Percentiles rank a stretch among this genome's conserved stretches.
These are phyloP conservation scores for Hortiboletus flavorubellus DNA, from an alignment of 768 basidiomycete species.

Conservation along the genomic window DNA sequence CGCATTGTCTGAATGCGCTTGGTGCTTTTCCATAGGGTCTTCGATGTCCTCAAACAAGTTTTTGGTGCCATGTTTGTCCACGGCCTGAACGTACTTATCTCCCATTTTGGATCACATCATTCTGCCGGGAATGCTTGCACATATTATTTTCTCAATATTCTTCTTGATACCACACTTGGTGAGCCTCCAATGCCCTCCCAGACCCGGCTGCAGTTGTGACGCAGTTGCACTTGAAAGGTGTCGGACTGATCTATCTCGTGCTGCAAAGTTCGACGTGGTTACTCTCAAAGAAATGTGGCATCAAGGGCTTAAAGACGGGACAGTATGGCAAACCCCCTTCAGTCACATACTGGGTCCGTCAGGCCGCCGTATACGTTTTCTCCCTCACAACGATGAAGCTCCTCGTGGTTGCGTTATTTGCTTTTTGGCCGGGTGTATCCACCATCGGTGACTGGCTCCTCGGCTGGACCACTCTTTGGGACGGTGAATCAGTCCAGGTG, in stretches of 20 bases:
- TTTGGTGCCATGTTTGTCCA: conserved; percentile 84
- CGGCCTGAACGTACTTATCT: conserved; percentile 73
- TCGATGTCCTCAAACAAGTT: conserved; percentile 91
- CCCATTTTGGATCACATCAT: conserved; percentile 67
- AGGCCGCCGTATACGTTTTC: conserved; percentile 78
- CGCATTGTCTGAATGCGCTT: conserved; percentile 6
- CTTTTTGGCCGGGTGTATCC: conserved; percentile 67
- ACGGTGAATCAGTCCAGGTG: conserved; percentile 66
- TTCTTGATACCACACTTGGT: conserved; percentile 79
- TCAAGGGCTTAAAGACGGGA: conserved; percentile 82
- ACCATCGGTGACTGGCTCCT: conserved; percentile 83
- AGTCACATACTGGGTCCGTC: conserved; percentile 66
- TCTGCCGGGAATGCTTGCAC: conserved; percentile 83
- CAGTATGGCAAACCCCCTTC: conserved; percentile 86
- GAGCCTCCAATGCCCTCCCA: conserved; percentile 23
- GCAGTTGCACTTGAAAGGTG: conserved; percentile 43
- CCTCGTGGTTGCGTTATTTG: conserved; percentile 76
- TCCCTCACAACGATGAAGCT: conserved; percentile 86
- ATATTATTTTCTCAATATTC: conserved; percentile 88
- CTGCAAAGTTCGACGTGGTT: conserved; percentile 62
- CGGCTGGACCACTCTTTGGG: conserved; percentile 65
- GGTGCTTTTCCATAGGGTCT: conserved; percentile 51
- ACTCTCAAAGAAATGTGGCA: conserved; percentile 57
- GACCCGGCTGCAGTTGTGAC: conserved; percentile 6
- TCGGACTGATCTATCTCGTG: conserved; percentile 74